These are phyloP conservation scores for Clarireedia monteithiana DNA, from an alignment of 2,329 filamentous ascomycete species.

Conservation along the genomic window DNA sequence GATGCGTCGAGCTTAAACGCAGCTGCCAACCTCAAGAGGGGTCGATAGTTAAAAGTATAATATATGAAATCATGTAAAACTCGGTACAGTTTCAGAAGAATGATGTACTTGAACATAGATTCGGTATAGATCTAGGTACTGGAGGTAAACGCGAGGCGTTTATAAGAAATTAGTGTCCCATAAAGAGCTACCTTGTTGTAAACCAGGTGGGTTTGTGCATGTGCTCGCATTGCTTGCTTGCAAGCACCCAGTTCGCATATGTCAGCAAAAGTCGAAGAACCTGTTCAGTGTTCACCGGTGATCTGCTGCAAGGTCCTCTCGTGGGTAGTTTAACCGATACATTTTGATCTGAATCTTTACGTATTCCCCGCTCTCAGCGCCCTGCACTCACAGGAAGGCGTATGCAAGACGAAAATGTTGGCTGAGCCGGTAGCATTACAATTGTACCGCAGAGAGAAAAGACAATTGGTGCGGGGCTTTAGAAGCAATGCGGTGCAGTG, in stretches of 20 bases:
- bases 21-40: not conserved
- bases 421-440: not conserved
- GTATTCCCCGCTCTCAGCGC: constrained; percentile 3
- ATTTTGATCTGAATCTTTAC: constrained; percentile 1
- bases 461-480: constrained; percentile 2
- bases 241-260: not conserved
- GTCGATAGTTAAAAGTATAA: not conserved
- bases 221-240: not conserved
- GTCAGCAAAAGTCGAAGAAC: not conserved
- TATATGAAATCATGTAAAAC: not conserved
- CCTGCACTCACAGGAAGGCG: constrained; percentile 9
- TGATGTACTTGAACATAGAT: not conserved
- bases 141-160: constrained; percentile 3
- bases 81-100: not conserved
- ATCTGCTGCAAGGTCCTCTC: constrained; percentile 4
- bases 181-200: not conserved
- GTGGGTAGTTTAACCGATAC: constrained; percentile 6
- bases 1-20: not conserved
- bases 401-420: constrained; percentile 7
- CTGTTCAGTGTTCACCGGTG: not conserved
- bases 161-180: constrained; percentile 9
- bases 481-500: constrained; percentile 5
- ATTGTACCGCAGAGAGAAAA: not conserved
- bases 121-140: not conserved
- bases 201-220: constrained; percentile 6